Percentiles rank a stretch among this genome's conserved stretches.
These are phyloP conservation scores for Cantharellus anzutake DNA, from an alignment of 768 basidiomycete genomes.

Conservation along the genomic window DNA sequence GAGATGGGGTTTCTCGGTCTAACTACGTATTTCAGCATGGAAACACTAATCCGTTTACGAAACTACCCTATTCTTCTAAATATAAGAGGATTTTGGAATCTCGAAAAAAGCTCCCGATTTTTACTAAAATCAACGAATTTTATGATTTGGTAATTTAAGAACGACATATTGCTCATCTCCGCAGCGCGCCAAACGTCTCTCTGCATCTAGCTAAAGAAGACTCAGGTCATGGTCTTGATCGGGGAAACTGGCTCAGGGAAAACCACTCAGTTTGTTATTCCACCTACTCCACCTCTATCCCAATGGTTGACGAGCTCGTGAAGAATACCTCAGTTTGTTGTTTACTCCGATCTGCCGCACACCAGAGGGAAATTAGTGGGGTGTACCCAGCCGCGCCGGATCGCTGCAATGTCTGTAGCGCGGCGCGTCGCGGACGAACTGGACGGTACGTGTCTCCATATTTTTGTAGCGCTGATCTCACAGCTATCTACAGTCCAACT, in stretches of 20 bases:
- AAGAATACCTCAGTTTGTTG: slow-evolving; percentile 93
- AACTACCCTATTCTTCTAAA: slow-evolving; percentile 47
- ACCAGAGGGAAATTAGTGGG: slow-evolving; percentile 80
- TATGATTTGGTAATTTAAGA: slow-evolving; percentile 50
- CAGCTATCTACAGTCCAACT: slow-evolving; percentile 43
- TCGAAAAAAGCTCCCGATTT: slow-evolving; percentile 83
- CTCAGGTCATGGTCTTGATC: slow-evolving; percentile 81
- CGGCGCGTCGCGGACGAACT: slow-evolving; percentile 98
- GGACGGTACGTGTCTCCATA: slow-evolving; percentile 48
- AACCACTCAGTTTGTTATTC: slow-evolving; percentile 63
- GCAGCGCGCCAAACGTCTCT: slow-evolving; percentile 15
- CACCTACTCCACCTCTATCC: not conserved
- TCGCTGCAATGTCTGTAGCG: slow-evolving; percentile 95
- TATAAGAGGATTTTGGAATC: slow-evolving; percentile 75
- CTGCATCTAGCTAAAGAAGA: slow-evolving; percentile 36
- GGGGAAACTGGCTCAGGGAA: slow-evolving; percentile 94
- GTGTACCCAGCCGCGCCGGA: slow-evolving; percentile 90
- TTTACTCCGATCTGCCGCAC: slow-evolving; percentile 84
- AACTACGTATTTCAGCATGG: slow-evolving; percentile 32
- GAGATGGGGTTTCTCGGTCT: not conserved
- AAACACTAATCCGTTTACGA: slow-evolving; percentile 78
- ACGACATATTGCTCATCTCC: not conserved
- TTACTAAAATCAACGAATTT: slow-evolving; percentile 83
- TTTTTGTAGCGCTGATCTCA: slow-evolving; percentile 3
- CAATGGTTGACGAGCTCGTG: slow-evolving; percentile 5